Conservation (phyloP, 106 monocot species). For the Dioscorea alata region DNA sequence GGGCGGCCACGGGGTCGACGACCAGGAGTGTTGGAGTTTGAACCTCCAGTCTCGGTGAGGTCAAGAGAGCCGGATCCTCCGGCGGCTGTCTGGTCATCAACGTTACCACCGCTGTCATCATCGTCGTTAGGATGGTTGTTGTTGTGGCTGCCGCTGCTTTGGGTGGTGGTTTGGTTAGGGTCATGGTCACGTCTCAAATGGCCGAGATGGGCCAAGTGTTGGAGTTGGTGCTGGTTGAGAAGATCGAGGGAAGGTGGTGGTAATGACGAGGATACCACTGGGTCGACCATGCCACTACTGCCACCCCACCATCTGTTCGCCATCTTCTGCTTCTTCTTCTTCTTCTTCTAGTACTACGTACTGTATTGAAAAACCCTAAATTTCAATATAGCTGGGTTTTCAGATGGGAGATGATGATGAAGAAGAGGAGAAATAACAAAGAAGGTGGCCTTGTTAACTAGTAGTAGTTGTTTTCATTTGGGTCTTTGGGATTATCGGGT, state of each 20-base stretch:
- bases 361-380: neutral
- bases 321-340: slow-evolving; percentile 9
- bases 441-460: no score
- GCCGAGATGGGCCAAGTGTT: slow-evolving; percentile 4
- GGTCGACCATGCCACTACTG: slow-evolving; percentile 23
- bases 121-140: slow-evolving; percentile 6
- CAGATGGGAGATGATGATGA: no score
- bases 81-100: neutral
- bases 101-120: slow-evolving; percentile 10
- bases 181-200: neutral
- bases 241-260: slow-evolving; percentile 15
- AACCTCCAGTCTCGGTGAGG: neutral
- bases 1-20: slow-evolving; percentile 38
- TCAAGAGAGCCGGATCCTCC: neutral
- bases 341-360: no score
- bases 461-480: no score
- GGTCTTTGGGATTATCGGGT: neutral
- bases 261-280: slow-evolving; percentile 15
- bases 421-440: no score
- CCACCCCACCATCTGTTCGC: slow-evolving; percentile 67
- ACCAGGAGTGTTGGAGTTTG: neutral
- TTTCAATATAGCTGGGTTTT: neutral
- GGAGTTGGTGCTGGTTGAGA: slow-evolving; percentile 7
- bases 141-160: slow-evolving; percentile 21
- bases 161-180: slow-evolving; percentile 4